Evolutionary conservation across 1,284 basidiomycete species (phyloP).

Genomic region (Sphaerobolus stellatus): DNA sequence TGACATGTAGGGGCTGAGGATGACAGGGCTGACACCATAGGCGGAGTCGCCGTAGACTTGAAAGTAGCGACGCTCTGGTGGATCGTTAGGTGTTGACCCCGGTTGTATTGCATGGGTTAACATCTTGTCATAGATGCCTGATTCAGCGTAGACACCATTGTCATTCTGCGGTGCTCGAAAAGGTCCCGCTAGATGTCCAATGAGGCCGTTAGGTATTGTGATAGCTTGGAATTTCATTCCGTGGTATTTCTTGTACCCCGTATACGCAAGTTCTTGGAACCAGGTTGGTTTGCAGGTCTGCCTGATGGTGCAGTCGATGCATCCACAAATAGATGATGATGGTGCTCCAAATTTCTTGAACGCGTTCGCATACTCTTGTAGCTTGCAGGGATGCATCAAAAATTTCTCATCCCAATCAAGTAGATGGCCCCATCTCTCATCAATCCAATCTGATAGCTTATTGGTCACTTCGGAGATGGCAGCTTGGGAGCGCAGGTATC

Average conservation of each 20-base stretch:
- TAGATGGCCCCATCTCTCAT: conserved; percentile 23
- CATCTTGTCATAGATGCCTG: conserved; percentile 11
- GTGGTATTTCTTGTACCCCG: conserved; percentile 27
- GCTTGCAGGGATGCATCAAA: conserved; percentile 14
- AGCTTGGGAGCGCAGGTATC: conserved; percentile 13
- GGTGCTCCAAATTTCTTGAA: conserved; percentile 20
- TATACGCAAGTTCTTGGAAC: conserved; percentile 23
- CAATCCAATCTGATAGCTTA: conserved; percentile 15
- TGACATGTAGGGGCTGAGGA: background rate
- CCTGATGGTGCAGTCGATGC: conserved; percentile 29
- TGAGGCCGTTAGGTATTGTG: conserved; percentile 24
- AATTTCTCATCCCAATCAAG: conserved; percentile 19
- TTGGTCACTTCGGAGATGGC: conserved; percentile 22
- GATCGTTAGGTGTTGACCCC: background rate
- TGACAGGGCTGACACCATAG: background rate
- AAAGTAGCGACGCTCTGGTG: background rate
- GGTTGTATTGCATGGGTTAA: conserved; percentile 1
- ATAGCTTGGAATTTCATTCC: conserved; percentile 27
- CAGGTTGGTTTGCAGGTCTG: conserved; percentile 18
- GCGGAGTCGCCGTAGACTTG: background rate
- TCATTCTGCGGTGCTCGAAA: conserved; percentile 24
- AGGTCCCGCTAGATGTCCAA: conserved; percentile 25
- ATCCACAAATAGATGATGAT: conserved; percentile 17
- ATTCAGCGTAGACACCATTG: conserved; percentile 18
- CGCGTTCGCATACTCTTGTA: conserved; percentile 19